Evolutionary conservation across 2,329 filamentous ascomycete genomes (phyloP).

Genomic region (Pseudogymnoascus sp.): DNA sequence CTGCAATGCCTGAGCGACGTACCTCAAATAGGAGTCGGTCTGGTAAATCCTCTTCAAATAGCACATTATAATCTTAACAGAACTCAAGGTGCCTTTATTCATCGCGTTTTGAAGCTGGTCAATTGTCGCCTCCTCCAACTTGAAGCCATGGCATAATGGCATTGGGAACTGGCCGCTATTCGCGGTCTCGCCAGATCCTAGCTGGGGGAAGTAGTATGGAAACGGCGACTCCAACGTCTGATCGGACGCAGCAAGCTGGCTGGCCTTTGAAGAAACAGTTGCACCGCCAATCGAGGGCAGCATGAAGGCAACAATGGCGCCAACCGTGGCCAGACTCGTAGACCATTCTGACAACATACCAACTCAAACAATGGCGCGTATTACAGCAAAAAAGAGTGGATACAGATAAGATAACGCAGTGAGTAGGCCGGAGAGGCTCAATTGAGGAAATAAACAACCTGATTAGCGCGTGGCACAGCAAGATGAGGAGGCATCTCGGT

Average conservation of each 20-base stretch:
- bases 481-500: neutral
- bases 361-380: neutral
- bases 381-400: neutral
- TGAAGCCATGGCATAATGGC: constrained; percentile 50
- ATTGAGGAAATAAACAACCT: neutral
- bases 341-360: neutral
- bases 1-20: constrained; percentile 18
- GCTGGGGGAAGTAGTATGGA: constrained; percentile 33
- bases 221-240: constrained; percentile 30
- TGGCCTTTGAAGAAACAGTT: constrained; percentile 1
- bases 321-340: neutral
- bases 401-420: neutral
- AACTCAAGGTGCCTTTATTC: constrained; percentile 45
- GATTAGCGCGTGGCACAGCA: neutral
- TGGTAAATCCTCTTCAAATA: constrained; percentile 55
- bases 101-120: constrained; percentile 57
- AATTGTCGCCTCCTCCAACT: constrained; percentile 62
- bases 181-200: constrained; percentile 27
- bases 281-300: neutral
- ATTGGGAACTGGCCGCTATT: constrained; percentile 47
- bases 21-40: constrained; percentile 59
- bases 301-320: neutral
- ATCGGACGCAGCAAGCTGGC: constrained; percentile 24
- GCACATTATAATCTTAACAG: constrained; percentile 51
- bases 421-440: neutral